Evolutionary conservation across 768 basidiomycete genomes (phyloP).

Genomic region (Asterophora lycoperdoides): DNA sequence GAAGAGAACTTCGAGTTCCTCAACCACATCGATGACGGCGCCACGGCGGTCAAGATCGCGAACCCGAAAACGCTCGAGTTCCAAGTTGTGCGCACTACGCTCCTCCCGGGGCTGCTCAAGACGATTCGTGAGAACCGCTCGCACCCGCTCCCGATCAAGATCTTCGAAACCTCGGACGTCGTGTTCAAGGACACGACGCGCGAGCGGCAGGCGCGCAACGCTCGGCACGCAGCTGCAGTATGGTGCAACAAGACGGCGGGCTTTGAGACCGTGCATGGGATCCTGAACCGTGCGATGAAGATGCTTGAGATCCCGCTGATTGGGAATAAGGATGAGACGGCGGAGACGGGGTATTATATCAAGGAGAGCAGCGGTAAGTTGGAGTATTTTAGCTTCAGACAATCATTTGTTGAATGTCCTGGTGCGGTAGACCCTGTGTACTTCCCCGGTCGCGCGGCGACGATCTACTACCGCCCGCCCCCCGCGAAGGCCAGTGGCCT

Average conservation of each 20-base stretch:
- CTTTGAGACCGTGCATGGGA: slow-evolving; percentile 93
- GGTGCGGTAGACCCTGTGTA: slow-evolving; percentile 72
- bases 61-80: slow-evolving; percentile 98
- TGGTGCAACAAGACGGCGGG: slow-evolving; percentile 98
- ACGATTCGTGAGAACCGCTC: slow-evolving; percentile 95
- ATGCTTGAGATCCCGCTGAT: slow-evolving; percentile 91
- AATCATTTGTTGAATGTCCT: neutral
- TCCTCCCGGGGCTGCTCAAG: slow-evolving; percentile 94
- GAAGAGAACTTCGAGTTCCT: slow-evolving; percentile 97
- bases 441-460: slow-evolving; percentile 94
- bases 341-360: slow-evolving; percentile 85
- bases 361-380: slow-evolving; percentile 77
- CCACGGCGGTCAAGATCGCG: slow-evolving; percentile 82
- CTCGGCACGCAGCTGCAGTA: slow-evolving; percentile 82
- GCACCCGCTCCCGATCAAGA: slow-evolving; percentile 84
- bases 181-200: slow-evolving; percentile 77
- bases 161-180: slow-evolving; percentile 93
- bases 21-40: slow-evolving; percentile 80
- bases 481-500: slow-evolving; percentile 30
- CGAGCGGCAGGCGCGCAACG: slow-evolving; percentile 86
- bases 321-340: slow-evolving; percentile 46
- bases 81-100: slow-evolving; percentile 94
- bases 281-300: slow-evolving; percentile 93
- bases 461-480: slow-evolving; percentile 77
- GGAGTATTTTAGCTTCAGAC: neutral